Evolutionary conservation across 768 basidiomycete genomes (phyloP), one percentile per base, ranked within the genome.

Genomic region (Naematelia encephala): DNA sequence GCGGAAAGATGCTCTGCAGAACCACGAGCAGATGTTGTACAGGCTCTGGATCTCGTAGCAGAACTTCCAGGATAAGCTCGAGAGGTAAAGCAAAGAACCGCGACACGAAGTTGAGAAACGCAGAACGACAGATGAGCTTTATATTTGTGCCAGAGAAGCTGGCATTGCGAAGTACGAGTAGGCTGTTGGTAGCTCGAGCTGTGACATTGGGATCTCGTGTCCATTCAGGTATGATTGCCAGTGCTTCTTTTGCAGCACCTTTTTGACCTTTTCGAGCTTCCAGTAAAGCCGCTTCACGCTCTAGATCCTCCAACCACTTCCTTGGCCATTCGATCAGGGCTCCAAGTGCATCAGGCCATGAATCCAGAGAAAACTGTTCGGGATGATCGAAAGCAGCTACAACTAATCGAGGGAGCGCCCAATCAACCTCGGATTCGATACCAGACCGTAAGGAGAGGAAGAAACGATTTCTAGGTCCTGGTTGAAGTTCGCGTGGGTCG

Each of bases 321-420:
- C 89, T 86, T 2, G 92, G 91, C 87, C 88, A 91, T 70, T 87
- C 88, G 60, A 91, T 87, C 21, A 97, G 80, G 4, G 86, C 87
- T 66, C 91, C 87, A 23, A 89, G 84, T 43, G 93, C 80, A 8
- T 90, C 90, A 0, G 89, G 87, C 51, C 89, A 85, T 29, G 81
- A 80, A 39, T 81, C 82, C 57, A 97, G 82, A 56, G 84, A 73
- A 76, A 94, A 90, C 52, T 85, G 80, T 51, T 92, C 90, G 66
- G 67, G 63, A 30, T 75, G 70, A 27, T 89, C 87, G 65, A 83
- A 82, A 66, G 85, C 87, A n/a, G 90, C 81, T 19, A 89, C 84
- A 61, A 87, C 85, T 10, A 98, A 82, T 49, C 89, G 86, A 66
- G 91, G 87, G 39, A 99, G 83, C 19, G 92, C 89, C 89, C 91